Evolutionary conservation across 495 filamentous ascomycete species (phyloP), one percentile per base, ranked within the genome.

Genomic region (Xylaria venustula): DNA sequence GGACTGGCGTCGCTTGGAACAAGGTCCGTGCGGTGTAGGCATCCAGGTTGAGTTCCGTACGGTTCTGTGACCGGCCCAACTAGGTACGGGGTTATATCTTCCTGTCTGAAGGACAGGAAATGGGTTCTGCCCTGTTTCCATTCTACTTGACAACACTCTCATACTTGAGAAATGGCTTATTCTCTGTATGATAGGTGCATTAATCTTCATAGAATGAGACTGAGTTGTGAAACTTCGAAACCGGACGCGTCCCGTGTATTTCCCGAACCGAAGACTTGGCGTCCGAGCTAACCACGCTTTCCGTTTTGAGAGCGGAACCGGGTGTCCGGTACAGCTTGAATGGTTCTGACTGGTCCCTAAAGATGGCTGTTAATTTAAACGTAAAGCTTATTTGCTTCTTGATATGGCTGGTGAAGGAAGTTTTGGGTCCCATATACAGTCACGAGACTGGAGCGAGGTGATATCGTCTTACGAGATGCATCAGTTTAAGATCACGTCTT

Each of bases 161-260:
- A n/a, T n/a, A n/a, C n/a, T n/a, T n/a, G n/a, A n/a, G n/a, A n/a
- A n/a, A n/a, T n/a, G n/a, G n/a, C 8, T 26, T 25, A 19, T 47
- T 50, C 12, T n/a, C 32, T 19, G 42, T 20, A 22, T 59, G 56
- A 59, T 59, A 59, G 56, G 56, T 59, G 56, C 56, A 11, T 51
- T 40, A 59, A 51, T 51, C 17, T 22, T 28, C 4, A 34, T 41
- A 9, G 45, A n/a, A 41, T 9, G 22, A 2, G 1, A 58, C 14
- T 20, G 25, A 19, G 12, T 49, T 30, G 19, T 28, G 23, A 51
- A 5, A 30, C 51, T 59, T 28, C 47, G 30, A 9, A 23, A 36
- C 25, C 12, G 54, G 30, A 23, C 42, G 40, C 45, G 37, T 48
- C 41, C 54, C 54, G 41, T 46, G 54, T 6, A 47, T 57, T 57